A percentile compares a stretch with the other conserved stretches of the same genome.
phyloP scores from a whole-genome alignment of 805 yeast genomes.

The Wickerhamiella nectarea region DNA sequence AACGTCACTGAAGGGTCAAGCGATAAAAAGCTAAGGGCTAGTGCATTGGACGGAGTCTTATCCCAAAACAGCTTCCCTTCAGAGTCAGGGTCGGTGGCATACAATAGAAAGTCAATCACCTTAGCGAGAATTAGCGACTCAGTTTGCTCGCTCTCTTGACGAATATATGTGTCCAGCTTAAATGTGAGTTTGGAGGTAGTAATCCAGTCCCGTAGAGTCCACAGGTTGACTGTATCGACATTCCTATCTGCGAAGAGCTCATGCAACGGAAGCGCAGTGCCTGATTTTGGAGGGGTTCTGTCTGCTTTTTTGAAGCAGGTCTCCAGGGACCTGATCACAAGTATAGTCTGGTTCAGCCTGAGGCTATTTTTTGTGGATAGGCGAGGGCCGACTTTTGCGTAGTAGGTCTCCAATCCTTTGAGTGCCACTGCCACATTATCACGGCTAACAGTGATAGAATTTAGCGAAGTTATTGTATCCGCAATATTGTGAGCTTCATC shows the following conservation, averaged over 20 bases:
- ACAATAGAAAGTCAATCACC: slow-evolving; percentile 47
- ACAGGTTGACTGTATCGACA: slow-evolving; percentile 59
- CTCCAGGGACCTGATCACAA: slow-evolving; percentile 39
- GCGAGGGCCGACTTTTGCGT: slow-evolving; percentile 44
- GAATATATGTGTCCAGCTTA: slow-evolving; percentile 64
- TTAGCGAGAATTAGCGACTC: slow-evolving; percentile 45
- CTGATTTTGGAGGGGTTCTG: slow-evolving; percentile 31
- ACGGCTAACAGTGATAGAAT: slow-evolving; percentile 45
- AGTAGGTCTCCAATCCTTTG: slow-evolving; percentile 40
- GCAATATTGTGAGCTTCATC: slow-evolving; percentile 89
- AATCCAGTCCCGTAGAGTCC: slow-evolving; percentile 51
- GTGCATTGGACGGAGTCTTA: slow-evolving; percentile 18
- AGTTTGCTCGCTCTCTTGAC: not conserved
- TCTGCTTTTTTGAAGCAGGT: slow-evolving; percentile 31
- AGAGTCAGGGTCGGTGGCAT: slow-evolving; percentile 56
- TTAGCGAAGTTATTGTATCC: slow-evolving; percentile 58
- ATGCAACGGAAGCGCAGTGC: slow-evolving; percentile 37
- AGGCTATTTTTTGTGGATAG: slow-evolving; percentile 62
- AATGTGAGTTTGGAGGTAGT: slow-evolving; percentile 62
- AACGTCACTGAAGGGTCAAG: slow-evolving; percentile 69
- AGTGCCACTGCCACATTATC: slow-evolving; percentile 36
- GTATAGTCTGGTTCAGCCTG: slow-evolving; percentile 48
- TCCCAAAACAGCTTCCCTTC: slow-evolving; percentile 76
- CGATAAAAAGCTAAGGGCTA: slow-evolving; percentile 49
- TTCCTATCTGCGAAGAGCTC: slow-evolving; percentile 47